Conservation (phyloP, 371 early-diverging fungal species). For the Mortierella sp. region DNA sequence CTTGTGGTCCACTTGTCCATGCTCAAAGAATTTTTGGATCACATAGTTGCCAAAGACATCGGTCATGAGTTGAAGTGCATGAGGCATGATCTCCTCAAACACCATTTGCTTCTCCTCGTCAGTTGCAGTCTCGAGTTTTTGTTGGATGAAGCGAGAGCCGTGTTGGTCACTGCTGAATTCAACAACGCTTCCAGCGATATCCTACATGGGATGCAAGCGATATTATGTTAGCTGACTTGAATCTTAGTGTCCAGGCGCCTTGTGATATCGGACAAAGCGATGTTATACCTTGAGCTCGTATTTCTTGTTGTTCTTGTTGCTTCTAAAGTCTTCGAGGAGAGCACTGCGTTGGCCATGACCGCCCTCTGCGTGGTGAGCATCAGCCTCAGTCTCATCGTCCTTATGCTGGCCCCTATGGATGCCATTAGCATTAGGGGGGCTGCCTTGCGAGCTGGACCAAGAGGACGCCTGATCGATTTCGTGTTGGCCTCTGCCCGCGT, state of each 20-base stretch:
- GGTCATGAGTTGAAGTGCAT: constrained; percentile 94
- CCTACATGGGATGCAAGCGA: constrained; percentile 56
- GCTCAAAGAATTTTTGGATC: constrained; percentile 99
- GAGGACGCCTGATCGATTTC: constrained; percentile 31
- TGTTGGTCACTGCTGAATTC: constrained; percentile 99
- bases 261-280: neutral
- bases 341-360: constrained; percentile 79
- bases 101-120: constrained; percentile 96
- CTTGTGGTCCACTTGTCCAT: constrained; percentile 92
- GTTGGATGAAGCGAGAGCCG: constrained; percentile 99
- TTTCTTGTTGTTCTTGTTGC: constrained; percentile 85
- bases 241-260: too few relatives aligned
- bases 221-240: too few relatives aligned
- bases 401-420: constrained; percentile 22
- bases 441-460: constrained; percentile 39
- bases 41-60: constrained; percentile 99
- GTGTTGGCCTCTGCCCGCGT: constrained; percentile 8
- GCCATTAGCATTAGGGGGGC: constrained; percentile 20
- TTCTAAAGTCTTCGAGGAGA: constrained; percentile 93
- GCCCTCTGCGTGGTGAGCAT: constrained; percentile 22
- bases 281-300: constrained; percentile 81
- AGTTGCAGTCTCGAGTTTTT: constrained; percentile 94
- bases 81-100: constrained; percentile 95
- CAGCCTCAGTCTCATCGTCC: constrained; percentile 34
- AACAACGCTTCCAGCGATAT: constrained; percentile 93